Evolutionary conservation across 768 basidiomycete species (phyloP), one percentile per base, ranked within the genome.

Genomic region (Trametes gibbosa): DNA sequence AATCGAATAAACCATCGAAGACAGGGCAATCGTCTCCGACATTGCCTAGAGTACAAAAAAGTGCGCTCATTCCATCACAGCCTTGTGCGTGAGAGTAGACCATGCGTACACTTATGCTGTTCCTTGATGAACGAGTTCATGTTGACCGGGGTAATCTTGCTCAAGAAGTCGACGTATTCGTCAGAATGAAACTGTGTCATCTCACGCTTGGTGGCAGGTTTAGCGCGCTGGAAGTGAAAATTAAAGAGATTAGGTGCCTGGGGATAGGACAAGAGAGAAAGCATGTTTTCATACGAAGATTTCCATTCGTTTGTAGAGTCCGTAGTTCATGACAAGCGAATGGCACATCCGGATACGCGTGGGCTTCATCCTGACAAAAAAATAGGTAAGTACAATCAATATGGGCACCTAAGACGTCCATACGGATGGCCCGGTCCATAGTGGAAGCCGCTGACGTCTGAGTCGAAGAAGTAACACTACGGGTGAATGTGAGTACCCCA

Each of bases 171-270:
- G 58, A 98, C 92, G 72, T 98, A 99, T 79, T 98, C 97, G 73
- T 99, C 96, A 4, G 96, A 95, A 73, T 98, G 96, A 70, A 98
- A 99, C 69, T 99, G 92, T 19, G 97, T 96, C 97, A 99, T 98
- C 74, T 99, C 97, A 60, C 97, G 90, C 75, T 97, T 97, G 2
- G 97, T 99, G 8, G 97, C 97, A 6, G 97, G 97, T 81, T 99
- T 99, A 4, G 97, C 97, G 60, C 97, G 86, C 97, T 99, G 67
- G 25, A 45, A 27, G 34, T n/a, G n/a, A n/a, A n/a, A n/a, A n/a
- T n/a, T n/a, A n/a, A n/a, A 48, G 32, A 10, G 13, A 21, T 48
- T 13, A 29, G 6, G 8, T 14, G 10, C 16, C 8, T 13, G 25
- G 25, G n/a, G 14, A 13, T 16, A 12, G 7, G 16, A 5, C 13